Evolutionary conservation across 1,284 basidiomycete species (phyloP).

Genomic region (Chiua sp.): DNA sequence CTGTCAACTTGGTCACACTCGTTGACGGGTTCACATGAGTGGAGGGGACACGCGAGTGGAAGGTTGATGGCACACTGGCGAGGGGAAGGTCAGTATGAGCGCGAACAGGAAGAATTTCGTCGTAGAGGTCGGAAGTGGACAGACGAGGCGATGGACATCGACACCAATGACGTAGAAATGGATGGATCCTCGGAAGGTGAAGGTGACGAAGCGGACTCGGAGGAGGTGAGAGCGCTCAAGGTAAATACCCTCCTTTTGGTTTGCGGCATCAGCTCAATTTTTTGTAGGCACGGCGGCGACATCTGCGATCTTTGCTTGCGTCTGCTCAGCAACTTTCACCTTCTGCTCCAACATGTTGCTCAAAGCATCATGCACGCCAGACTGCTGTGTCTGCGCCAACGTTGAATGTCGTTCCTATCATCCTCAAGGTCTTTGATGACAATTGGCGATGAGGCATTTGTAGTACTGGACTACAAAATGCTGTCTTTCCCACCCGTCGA

Average conservation of each 20-base stretch:
- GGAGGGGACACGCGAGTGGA: conserved; percentile 64
- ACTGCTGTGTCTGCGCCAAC: conserved; percentile 41
- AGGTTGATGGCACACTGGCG: conserved; percentile 73
- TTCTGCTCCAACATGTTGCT: conserved; percentile 37
- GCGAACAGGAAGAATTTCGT: conserved; percentile 72
- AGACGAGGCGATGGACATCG: conserved; percentile 75
- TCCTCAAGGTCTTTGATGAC: too few relatives aligned
- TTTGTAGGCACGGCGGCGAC: conserved; percentile 66
- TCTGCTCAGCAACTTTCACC: conserved; percentile 45
- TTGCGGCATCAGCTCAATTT: conserved; percentile 11
- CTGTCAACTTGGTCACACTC: conserved; percentile 68
- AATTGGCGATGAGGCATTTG: too few relatives aligned
- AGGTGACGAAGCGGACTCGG: conserved; percentile 68
- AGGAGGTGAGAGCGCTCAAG: conserved; percentile 80
- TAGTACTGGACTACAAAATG: too few relatives aligned
- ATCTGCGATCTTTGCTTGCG: conserved; percentile 63
- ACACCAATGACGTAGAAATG: conserved; percentile 49
- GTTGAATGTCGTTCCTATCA: conserved; percentile 55
- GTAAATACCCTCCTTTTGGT: conserved; percentile 41
- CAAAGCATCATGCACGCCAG: conserved; percentile 42
- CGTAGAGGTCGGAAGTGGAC: conserved; percentile 63
- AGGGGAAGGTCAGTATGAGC: conserved; percentile 65
- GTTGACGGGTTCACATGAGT: conserved; percentile 82
- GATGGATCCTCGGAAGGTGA: conserved; percentile 50
- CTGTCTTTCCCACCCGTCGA: too few relatives aligned